These are phyloP conservation scores for Huntiella abstrusa DNA, from an alignment of 2,329 filamentous ascomycete genomes.

Conservation along the genomic window DNA sequence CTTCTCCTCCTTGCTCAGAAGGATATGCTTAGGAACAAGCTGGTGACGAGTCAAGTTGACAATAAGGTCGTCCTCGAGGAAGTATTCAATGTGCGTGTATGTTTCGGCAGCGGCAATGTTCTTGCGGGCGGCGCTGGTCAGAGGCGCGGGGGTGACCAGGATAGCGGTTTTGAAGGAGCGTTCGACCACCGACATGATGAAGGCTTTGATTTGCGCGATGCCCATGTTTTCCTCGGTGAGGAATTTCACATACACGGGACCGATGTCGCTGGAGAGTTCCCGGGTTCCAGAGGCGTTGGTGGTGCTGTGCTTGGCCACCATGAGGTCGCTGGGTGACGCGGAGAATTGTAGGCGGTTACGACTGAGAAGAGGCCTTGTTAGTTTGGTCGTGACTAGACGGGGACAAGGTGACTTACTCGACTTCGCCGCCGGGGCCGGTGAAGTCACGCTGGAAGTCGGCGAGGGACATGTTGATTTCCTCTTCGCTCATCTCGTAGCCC, in stretches of 20 bases:
- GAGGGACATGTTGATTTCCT: constrained; percentile 72
- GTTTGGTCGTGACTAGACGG: constrained; percentile 3
- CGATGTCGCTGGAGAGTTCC: constrained; percentile 49
- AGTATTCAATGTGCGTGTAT: constrained; percentile 73
- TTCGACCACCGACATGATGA: constrained; percentile 62
- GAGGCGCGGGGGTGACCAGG: constrained; percentile 65
- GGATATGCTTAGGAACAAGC: constrained; percentile 80
- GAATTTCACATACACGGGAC: constrained; percentile 86
- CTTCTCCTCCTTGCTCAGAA: constrained; percentile 85
- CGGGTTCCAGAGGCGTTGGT: constrained; percentile 48
- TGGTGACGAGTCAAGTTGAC: constrained; percentile 98
- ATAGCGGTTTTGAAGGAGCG: constrained; percentile 80
- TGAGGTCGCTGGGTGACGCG: constrained; percentile 62
- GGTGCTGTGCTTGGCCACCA: constrained; percentile 55
- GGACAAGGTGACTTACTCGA: constrained; percentile 40
- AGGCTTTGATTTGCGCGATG: constrained; percentile 79
- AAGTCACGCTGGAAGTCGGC: constrained; percentile 62
- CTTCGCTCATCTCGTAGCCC: constrained; percentile 85
- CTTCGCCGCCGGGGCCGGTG: constrained; percentile 50
- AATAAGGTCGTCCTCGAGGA: constrained; percentile 84
- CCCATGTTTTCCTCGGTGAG: constrained; percentile 62
- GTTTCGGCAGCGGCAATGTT: constrained; percentile 61
- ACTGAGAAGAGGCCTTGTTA: constrained; percentile 26
- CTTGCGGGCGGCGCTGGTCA: constrained; percentile 76
- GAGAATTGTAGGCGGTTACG: constrained; percentile 75